These are phyloP conservation scores for Sporothrix schenckii DNA, from an alignment of 2,329 filamentous ascomycete species.

Conservation along the genomic window DNA sequence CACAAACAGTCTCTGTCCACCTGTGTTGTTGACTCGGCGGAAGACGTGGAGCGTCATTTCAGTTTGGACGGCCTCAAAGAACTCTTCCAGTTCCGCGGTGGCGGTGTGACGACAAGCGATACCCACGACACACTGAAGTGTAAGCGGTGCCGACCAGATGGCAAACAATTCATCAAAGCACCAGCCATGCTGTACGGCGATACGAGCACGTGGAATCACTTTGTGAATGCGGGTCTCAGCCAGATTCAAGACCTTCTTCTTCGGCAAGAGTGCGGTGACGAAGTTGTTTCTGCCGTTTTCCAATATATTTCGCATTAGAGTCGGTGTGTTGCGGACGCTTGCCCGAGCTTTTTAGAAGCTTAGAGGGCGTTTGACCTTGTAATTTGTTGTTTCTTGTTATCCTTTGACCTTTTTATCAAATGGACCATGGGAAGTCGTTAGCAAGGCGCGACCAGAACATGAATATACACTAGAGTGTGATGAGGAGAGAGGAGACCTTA, in stretches of 20 bases:
- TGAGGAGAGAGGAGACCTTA: not conserved
- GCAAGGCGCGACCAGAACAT: not conserved
- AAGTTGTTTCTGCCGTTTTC: slow-evolving; percentile 89
- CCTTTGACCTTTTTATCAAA: not conserved
- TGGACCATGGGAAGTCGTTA: slow-evolving; percentile 5
- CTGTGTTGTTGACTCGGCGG: slow-evolving; percentile 92
- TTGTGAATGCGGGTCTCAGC: slow-evolving; percentile 76
- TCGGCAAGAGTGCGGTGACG: slow-evolving; percentile 77
- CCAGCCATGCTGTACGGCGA: slow-evolving; percentile 96
- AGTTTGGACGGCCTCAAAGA: slow-evolving; percentile 87
- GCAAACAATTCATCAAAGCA: slow-evolving; percentile 84
- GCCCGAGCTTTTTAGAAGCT: not conserved
- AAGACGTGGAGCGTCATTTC: slow-evolving; percentile 97
- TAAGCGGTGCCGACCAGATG: slow-evolving; percentile 87
- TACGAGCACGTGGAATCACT: slow-evolving; percentile 99
- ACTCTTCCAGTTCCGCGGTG: slow-evolving; percentile 86
- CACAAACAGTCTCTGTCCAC: slow-evolving; percentile 97
- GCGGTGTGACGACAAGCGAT: slow-evolving; percentile 72
- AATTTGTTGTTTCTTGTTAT: not conserved
- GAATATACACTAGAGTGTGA: not conserved
- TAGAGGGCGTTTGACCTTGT: not conserved
- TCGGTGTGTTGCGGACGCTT: not conserved
- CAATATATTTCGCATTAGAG: slow-evolving; percentile 88
- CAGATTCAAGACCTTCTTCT: slow-evolving; percentile 89
- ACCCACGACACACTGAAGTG: slow-evolving; percentile 99